Evolutionary conservation across 495 filamentous ascomycete species (phyloP).

Genomic region (Echria macrotheca): DNA sequence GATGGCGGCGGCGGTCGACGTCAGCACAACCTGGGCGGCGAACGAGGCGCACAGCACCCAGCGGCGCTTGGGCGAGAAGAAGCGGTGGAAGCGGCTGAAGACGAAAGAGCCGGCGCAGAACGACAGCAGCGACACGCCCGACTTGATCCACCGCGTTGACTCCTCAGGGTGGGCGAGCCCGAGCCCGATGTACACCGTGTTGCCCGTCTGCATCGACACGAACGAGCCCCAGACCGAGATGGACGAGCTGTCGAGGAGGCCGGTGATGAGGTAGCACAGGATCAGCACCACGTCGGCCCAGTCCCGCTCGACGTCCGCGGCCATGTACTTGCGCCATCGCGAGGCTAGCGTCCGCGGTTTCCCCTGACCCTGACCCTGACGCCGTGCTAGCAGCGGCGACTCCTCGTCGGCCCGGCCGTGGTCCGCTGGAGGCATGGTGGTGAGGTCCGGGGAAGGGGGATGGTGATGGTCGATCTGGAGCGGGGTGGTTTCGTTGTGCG

Average conservation of each 20-base stretch:
- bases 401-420: conserved; percentile 28
- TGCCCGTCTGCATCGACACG: conserved; percentile 76
- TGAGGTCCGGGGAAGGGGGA: conserved; percentile 11
- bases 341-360: conserved; percentile 10
- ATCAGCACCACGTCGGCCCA: conserved; percentile 59
- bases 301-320: conserved; percentile 44
- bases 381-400: conserved; percentile 38
- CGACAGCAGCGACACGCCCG: conserved; percentile 54
- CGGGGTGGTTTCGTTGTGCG: too few species aligned
- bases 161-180: conserved; percentile 52
- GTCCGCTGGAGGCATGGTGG: background rate
- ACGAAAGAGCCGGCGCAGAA: conserved; percentile 64
- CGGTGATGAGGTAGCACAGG: conserved; percentile 66
- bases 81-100: conserved; percentile 59
- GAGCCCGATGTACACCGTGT: conserved; percentile 69
- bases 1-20: conserved; percentile 53
- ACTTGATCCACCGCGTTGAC: conserved; percentile 60
- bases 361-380: conserved; percentile 8
- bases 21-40: conserved; percentile 46
- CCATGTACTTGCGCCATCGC: conserved; percentile 39
- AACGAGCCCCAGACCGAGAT: conserved; percentile 72
- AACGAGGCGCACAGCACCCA: conserved; percentile 63
- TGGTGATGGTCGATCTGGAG: background rate
- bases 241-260: conserved; percentile 65
- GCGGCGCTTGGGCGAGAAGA: conserved; percentile 45